phyloP scores from a whole-genome alignment of 2,329 filamentous ascomycete genomes.

The Fonsecaea erecta region DNA sequence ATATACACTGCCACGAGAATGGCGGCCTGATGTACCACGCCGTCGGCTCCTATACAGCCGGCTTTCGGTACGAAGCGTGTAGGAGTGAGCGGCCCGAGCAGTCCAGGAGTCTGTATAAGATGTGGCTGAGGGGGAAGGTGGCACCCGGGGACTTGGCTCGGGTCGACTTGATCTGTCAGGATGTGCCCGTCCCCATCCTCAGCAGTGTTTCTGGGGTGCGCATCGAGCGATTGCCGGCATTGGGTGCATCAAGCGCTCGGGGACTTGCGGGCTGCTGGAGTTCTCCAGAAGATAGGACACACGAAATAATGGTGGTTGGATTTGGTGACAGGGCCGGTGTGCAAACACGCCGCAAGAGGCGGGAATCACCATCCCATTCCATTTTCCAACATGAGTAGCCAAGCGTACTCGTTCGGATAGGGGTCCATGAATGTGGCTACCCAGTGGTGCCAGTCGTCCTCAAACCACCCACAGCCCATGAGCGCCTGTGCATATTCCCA shows the following conservation, averaged over 20 bases:
- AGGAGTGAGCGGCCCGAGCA: background rate
- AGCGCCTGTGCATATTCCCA: conserved; percentile 49
- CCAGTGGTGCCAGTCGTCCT: conserved; percentile 45
- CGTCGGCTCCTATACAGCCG: background rate
- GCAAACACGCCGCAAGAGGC: background rate
- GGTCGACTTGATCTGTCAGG: background rate
- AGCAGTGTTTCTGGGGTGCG: background rate
- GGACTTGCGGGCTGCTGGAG: background rate
- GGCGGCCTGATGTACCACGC: background rate
- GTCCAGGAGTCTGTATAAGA: background rate
- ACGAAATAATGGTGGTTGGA: background rate
- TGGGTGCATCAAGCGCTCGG: background rate
- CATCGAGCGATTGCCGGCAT: background rate
- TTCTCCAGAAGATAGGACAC: background rate
- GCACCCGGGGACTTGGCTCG: background rate
- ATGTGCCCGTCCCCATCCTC: background rate
- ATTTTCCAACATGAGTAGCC: conserved; percentile 38
- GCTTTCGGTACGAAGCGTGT: background rate
- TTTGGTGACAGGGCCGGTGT: background rate
- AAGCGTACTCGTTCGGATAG: conserved; percentile 42
- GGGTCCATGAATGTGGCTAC: conserved; percentile 42
- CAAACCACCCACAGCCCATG: conserved; percentile 42
- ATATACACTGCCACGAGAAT: background rate
- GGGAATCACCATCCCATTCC: conserved; percentile 36
- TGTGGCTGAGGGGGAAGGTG: background rate